phyloP scores from a whole-genome alignment of 495 filamentous ascomycete genomes.

The Zalerion maritima region DNA sequence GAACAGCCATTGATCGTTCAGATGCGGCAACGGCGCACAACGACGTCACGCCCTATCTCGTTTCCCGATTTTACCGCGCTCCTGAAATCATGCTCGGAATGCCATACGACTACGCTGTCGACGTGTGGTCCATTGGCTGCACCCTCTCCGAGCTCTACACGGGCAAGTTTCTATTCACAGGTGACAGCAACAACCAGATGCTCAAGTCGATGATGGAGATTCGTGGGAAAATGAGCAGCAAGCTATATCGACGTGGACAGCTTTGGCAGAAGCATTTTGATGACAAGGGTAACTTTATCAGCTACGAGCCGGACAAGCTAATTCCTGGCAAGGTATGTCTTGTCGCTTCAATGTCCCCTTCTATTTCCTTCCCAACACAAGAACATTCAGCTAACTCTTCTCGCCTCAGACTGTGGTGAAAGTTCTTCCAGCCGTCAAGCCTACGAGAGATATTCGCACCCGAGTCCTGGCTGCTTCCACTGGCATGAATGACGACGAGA shows the following conservation, averaged over 20 bases:
- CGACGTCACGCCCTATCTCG: constrained; percentile 83
- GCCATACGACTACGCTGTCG: constrained; percentile 83
- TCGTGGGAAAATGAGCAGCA: constrained; percentile 78
- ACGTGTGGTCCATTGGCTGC: constrained; percentile 95
- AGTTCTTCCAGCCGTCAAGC: constrained; percentile 60
- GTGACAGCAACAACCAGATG: constrained; percentile 96
- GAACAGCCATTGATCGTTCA: constrained; percentile 76
- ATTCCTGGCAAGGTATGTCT: constrained; percentile 57
- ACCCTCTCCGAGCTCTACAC: constrained; percentile 95
- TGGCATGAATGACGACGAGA: constrained; percentile 57
- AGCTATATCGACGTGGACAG: constrained; percentile 66
- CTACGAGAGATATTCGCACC: constrained; percentile 65
- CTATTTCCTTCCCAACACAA: constrained; percentile 1
- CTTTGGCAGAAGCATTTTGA: constrained; percentile 71
- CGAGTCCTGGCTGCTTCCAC: constrained; percentile 60
- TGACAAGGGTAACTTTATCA: constrained; percentile 72
- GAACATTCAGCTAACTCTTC: constrained; percentile 9
- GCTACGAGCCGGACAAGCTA: constrained; percentile 70
- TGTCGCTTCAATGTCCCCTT: constrained; percentile 9
- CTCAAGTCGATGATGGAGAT: constrained; percentile 90
- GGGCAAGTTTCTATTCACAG: constrained; percentile 91
- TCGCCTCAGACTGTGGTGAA: constrained; percentile 43
- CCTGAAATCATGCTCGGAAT: constrained; percentile 96
- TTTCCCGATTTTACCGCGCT: constrained; percentile 92
- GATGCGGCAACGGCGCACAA: constrained; percentile 51